A percentile compares a stretch with the other conserved stretches of the same genome.
Conservation (phyloP, 202 grass and related monocot genomes). For the Saccharum hybrid region DNA sequence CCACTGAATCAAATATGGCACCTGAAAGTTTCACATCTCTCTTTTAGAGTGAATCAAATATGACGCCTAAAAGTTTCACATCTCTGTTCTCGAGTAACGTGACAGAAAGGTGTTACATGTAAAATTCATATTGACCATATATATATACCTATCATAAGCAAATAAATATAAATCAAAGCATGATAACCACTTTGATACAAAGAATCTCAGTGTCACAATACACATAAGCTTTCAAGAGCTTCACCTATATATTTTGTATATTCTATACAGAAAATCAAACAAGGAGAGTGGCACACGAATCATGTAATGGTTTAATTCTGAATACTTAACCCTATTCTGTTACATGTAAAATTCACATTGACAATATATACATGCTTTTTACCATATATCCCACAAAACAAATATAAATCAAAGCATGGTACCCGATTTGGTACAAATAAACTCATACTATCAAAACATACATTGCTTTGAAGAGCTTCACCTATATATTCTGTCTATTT, state of each 20-base stretch:
- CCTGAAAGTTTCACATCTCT: slow-evolving; percentile 43
- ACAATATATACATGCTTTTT: neutral
- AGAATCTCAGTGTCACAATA: neutral
- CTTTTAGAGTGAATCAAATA: neutral
- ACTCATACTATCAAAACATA: no score
- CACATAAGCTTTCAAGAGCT: neutral
- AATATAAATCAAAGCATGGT: neutral
- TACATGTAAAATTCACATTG: neutral
- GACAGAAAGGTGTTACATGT: no score
- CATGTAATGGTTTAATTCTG: neutral
- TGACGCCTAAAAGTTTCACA: no score
- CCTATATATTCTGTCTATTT: neutral
- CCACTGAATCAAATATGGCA: slow-evolving; percentile 70
- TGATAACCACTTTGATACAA: neutral
- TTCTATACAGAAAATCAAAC: neutral
- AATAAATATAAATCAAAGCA: neutral
- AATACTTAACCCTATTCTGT: neutral
- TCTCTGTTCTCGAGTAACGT: no score
- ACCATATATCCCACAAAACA: neutral
- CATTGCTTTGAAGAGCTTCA: neutral
- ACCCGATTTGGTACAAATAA: no score
- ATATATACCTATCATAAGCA: neutral
- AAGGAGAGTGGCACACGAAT: neutral
- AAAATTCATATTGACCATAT: no score
- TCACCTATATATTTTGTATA: neutral